Percentiles rank a stretch among this genome's conserved stretches.
Evolutionary conservation across 441 rosid genomes (phyloP).

Genomic region (Bruguiera hainesii): DNA sequence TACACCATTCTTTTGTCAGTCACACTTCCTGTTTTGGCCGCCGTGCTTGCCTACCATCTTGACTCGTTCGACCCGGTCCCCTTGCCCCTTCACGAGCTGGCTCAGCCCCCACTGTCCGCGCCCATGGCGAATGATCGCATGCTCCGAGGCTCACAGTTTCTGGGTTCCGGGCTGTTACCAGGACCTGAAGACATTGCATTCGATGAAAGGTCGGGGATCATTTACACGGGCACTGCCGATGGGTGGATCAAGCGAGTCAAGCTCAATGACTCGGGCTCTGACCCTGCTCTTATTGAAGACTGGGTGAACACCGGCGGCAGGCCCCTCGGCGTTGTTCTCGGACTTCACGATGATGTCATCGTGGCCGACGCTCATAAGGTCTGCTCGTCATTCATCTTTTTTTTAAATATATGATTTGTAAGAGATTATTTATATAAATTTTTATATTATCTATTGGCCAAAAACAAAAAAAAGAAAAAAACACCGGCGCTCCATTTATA

Average conservation of each 20-base stretch:
- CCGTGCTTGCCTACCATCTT: conserved; percentile 37
- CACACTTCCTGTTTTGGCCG: conserved; percentile 19
- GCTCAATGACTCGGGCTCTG: conserved; percentile 31
- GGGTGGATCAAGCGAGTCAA: conserved; percentile 71
- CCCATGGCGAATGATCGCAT: conserved; percentile 23
- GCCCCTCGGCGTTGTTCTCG: conserved; percentile 73
- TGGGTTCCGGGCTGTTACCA: conserved; percentile 37
- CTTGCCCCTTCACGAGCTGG: conserved; percentile 43
- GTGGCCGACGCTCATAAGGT: conserved; percentile 75
- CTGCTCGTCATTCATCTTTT: neutral
- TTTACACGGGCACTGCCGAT: conserved; percentile 55
- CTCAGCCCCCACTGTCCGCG: conserved; percentile 22
- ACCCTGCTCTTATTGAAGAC: conserved; percentile 38
- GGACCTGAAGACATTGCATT: conserved; percentile 56
- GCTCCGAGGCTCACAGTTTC: conserved; percentile 37
- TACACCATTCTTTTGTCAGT: conserved; percentile 1
- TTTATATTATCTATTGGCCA: too few relatives aligned
- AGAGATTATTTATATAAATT: too few relatives aligned
- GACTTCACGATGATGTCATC: conserved; percentile 33
- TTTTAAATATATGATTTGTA: too few relatives aligned
- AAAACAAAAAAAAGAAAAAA: too few relatives aligned
- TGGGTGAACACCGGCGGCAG: conserved; percentile 77
- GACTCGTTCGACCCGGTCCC: conserved; percentile 61
- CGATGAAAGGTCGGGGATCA: conserved; percentile 29
- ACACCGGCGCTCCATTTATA: too few relatives aligned